Conservation (phyloP, 2,329 filamentous ascomycete species). For the Huntiella moniliformis region DNA sequence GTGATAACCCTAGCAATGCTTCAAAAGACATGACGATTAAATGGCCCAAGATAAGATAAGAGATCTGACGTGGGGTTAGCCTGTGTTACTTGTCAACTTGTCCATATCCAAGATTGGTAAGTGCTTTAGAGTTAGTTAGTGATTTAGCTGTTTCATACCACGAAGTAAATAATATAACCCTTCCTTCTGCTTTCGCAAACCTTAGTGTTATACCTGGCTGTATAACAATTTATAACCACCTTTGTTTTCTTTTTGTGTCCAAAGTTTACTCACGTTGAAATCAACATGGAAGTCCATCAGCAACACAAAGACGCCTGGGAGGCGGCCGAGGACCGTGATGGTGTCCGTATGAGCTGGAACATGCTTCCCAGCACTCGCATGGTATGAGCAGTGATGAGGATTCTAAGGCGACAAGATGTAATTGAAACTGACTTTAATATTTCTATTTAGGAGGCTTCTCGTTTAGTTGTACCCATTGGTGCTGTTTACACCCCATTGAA, state of each 20-base stretch:
- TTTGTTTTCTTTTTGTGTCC: neutral
- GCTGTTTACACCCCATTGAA: slow-evolving; percentile 91
- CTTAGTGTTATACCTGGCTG: neutral
- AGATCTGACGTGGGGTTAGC: neutral
- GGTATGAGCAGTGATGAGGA: slow-evolving; percentile 43
- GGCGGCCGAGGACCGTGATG: slow-evolving; percentile 91
- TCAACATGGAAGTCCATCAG: neutral
- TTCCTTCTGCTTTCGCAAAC: neutral
- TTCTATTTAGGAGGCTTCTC: slow-evolving; percentile 63
- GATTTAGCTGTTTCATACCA: neutral
- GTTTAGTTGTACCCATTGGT: slow-evolving; percentile 88
- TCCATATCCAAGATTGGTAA: slow-evolving; percentile 1
- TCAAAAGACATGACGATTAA: too few relatives aligned
- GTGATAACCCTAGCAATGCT: too few relatives aligned
- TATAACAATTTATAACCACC: neutral
- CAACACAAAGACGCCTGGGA: slow-evolving; percentile 73
- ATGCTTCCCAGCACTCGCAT: slow-evolving; percentile 96
- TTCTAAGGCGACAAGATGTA: neutral
- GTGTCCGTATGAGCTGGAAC: slow-evolving; percentile 93
- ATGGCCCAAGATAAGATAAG: neutral
- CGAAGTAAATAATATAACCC: neutral
- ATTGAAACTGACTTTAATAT: slow-evolving; percentile 2
- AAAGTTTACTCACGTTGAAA: neutral
- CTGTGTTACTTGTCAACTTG: neutral
- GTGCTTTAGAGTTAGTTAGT: neutral